phyloP scores from a whole-genome alignment of 2,329 filamentous ascomycete species.

The Ophiostoma sp. region DNA sequence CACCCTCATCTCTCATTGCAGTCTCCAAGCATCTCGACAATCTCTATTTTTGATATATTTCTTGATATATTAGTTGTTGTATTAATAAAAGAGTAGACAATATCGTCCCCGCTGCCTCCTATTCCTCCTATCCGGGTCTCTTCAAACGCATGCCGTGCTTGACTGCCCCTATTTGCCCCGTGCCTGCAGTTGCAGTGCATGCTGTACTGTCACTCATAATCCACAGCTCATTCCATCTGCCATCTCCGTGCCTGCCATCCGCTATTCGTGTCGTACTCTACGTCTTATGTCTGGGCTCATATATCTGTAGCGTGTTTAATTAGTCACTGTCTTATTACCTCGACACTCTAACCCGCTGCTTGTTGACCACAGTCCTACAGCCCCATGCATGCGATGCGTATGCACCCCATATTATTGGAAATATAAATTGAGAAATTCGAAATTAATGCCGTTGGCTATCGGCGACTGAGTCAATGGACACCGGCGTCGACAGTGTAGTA shows the following conservation, averaged over 20 bases:
- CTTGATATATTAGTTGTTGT: too few relatives aligned
- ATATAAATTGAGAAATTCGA: neutral
- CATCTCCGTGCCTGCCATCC: neutral
- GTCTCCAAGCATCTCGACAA: neutral
- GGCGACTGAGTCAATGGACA: slow-evolving; percentile 3
- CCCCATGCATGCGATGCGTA: neutral
- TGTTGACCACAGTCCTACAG: neutral
- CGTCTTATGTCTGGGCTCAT: neutral
- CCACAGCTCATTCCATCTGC: neutral
- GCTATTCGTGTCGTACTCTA: neutral
- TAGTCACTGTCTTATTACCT: neutral
- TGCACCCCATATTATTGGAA: neutral
- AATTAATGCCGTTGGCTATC: neutral
- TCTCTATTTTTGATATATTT: too few relatives aligned
- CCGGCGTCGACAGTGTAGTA: neutral
- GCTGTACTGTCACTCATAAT: slow-evolving; percentile 1
- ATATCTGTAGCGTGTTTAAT: neutral
- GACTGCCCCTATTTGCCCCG: neutral
- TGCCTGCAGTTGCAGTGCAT: slow-evolving; percentile 5
- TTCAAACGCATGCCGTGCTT: neutral
- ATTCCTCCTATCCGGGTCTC: neutral
- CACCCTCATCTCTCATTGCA: neutral
- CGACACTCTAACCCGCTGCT: neutral
- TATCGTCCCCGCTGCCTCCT: neutral
- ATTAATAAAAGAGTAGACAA: neutral